Evolutionary conservation across 768 basidiomycete species (phyloP).

Genomic region (Panaeolus papilionaceus): DNA sequence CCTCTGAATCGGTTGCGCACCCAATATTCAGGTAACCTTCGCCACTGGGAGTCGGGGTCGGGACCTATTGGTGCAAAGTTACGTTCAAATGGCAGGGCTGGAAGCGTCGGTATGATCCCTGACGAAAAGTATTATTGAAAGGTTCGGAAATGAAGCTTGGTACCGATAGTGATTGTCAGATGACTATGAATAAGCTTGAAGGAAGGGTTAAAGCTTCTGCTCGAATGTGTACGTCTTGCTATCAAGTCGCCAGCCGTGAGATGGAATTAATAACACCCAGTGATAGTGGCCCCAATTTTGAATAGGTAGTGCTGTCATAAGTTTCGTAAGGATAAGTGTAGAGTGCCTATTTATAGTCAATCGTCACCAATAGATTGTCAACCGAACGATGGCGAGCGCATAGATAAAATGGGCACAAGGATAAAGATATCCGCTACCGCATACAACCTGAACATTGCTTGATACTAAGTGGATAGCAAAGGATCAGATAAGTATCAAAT

Average conservation of each 20-base stretch:
- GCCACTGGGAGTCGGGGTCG: neutral
- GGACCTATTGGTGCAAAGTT: neutral
- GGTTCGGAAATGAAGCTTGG: constrained; percentile 4
- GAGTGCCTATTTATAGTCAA: neutral
- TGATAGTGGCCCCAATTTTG: neutral
- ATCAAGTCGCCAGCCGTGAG: neutral
- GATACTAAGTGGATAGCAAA: neutral
- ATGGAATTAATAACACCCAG: neutral
- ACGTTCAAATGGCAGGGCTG: neutral
- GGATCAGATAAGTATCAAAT: neutral
- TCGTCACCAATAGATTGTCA: neutral
- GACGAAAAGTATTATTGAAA: neutral
- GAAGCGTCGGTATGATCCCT: neutral
- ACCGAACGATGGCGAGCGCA: neutral
- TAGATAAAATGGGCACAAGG: neutral
- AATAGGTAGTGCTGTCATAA: neutral
- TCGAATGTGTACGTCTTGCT: neutral
- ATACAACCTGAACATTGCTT: neutral
- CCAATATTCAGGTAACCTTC: neutral
- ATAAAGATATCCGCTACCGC: neutral
- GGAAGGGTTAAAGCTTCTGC: neutral
- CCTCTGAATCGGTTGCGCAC: neutral
- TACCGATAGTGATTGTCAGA: neutral
- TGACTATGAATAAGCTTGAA: neutral
- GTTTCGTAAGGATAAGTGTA: neutral